Conservation (phyloP, 352 stramenopile genomes). For the Elongisporangium prolatum region DNA sequence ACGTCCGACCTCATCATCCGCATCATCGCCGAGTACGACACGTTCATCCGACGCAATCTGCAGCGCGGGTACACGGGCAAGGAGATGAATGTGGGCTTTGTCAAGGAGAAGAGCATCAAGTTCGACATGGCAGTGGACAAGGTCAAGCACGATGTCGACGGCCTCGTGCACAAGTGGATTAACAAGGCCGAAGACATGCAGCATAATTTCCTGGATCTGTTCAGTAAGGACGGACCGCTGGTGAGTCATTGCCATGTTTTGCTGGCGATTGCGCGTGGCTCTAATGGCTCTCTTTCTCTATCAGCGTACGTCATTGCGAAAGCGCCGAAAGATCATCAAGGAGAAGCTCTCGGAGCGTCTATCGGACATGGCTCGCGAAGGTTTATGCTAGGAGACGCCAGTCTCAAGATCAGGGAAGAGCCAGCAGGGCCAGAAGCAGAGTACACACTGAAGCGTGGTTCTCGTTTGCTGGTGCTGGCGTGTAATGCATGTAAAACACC, state of each 20-base stretch:
- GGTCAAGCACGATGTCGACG: conserved; percentile 74
- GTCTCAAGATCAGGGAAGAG: background rate
- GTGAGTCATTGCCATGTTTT: conserved; percentile 23
- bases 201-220: conserved; percentile 70
- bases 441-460: background rate
- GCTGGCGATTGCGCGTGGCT: background rate
- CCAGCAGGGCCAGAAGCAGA: background rate
- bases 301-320: conserved; percentile 70
- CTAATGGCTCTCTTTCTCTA: background rate
- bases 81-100: conserved; percentile 90
- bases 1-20: conserved; percentile 89
- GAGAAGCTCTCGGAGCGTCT: conserved; percentile 63
- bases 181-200: conserved; percentile 80
- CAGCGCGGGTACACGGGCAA: conserved; percentile 87
- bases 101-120: conserved; percentile 88
- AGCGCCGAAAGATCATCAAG: conserved; percentile 81
- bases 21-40: conserved; percentile 90
- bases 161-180: conserved; percentile 72
- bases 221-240: conserved; percentile 70
- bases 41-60: conserved; percentile 88
- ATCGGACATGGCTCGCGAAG: conserved; percentile 74
- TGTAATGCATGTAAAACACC: background rate
- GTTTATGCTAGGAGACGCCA: conserved; percentile 45
- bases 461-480: background rate
- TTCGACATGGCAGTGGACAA: conserved; percentile 86